Base-by-base conservation (phyloP, 2,329 filamentous ascomycete genomes). In the Nannizziopsis barbatae region DNA sequence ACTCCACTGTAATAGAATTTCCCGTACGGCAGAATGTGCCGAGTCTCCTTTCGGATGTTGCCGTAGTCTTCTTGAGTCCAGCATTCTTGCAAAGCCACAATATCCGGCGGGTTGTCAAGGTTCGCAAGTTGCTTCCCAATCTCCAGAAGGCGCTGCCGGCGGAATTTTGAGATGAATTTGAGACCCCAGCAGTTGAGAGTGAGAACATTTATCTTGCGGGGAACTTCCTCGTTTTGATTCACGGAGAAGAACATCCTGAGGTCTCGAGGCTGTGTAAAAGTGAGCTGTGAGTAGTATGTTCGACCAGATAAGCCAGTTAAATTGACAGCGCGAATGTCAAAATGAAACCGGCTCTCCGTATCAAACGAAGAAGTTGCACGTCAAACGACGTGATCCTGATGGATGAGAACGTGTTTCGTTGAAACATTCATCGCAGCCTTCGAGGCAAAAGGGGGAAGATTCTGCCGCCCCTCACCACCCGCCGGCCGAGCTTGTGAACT, bases 151-250 rank as follows among this genome's bases (percentile, higher is more conserved):
- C 92, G 86, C 58, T 84, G 82, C 55, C 76, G 72, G 56, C 89
- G 86, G 56, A 85, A 77, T 56, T 82, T 81, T 45, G 89, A 82
- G 60, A 96, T 75, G 70, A 80, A 87, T 61, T 93, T 90, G 53
- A 96, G 80, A 45, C 92, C 92, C 90, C 92, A 96, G 78, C 88
- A 95, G 69, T 98, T 98, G 64, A 95, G 79, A 3, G 86, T 92
- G 55, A 95, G 71, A 57, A 96, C 75, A 60, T 84, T 83, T 62
- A 96, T 77, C 50, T 81, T 75, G 30, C 69, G 70, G 14, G 75
- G 64, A 9, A 50, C 22, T 20, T 55, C 53, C 22, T 56, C 54
- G 50, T 45, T 51, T 40, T 53, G 47, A 20, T 44, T 47, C 22
- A 27, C 22, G 33, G 45, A 32, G 33, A 45, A 40, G 47, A 50